Percentiles rank a stretch among this genome's conserved stretches.
Evolutionary conservation across 2,329 filamentous ascomycete species (phyloP).

Genomic region (Periconia digitata): DNA sequence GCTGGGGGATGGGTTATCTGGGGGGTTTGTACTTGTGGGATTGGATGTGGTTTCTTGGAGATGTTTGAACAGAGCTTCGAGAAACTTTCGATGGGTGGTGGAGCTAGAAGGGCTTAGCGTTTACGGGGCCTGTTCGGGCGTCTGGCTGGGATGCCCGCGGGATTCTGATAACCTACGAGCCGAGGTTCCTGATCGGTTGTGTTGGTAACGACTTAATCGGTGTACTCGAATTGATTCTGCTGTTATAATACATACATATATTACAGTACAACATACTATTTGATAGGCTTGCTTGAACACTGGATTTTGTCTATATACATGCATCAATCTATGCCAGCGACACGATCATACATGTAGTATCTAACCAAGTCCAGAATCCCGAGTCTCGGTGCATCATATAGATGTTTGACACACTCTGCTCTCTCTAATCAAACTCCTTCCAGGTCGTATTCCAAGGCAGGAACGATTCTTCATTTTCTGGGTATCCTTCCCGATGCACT

Average conservation of each 20-base stretch:
- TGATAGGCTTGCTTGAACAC: too few relatives aligned
- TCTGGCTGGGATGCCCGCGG: neutral
- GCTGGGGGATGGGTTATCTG: neutral
- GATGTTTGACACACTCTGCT: neutral
- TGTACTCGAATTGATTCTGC: too few relatives aligned
- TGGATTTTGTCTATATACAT: too few relatives aligned
- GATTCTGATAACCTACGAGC: neutral
- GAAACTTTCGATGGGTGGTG: constrained; percentile 12
- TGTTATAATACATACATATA: too few relatives aligned
- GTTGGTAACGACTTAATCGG: too few relatives aligned
- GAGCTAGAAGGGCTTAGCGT: constrained; percentile 5
- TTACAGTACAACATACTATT: too few relatives aligned
- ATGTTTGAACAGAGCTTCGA: neutral
- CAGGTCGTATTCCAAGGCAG: constrained; percentile 1
- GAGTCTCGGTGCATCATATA: neutral
- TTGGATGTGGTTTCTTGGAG: neutral
- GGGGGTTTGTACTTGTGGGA: neutral
- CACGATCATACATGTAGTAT: too few relatives aligned
- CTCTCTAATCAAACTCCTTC: neutral
- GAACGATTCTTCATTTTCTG: neutral
- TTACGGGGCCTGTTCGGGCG: too few relatives aligned
- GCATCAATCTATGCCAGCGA: too few relatives aligned
- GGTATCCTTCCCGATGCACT: neutral
- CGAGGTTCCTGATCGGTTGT: neutral
- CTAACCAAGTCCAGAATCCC: too few relatives aligned